Conservation (phyloP, 331 rosid species). For the Saraca asoca region DNA sequence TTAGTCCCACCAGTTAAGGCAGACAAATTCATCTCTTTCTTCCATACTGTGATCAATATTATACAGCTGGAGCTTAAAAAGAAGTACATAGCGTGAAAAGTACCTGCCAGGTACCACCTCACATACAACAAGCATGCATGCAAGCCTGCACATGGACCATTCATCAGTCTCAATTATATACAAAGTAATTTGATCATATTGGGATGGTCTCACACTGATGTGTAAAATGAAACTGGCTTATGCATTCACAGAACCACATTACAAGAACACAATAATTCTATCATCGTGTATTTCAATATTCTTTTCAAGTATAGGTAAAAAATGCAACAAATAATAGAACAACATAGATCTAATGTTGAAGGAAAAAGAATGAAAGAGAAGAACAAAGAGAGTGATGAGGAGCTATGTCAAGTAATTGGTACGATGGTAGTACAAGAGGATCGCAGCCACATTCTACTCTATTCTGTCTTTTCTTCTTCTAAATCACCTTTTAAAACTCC, state of each 20-base stretch:
- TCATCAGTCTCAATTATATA: neutral
- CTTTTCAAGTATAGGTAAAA: conserved; percentile 10
- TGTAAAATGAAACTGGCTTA: conserved; percentile 13
- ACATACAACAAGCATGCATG: neutral
- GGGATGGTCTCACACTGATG: conserved; percentile 8
- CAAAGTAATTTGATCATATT: conserved; percentile 16
- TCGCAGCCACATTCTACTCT: conserved; percentile 32
- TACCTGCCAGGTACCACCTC: too few species aligned
- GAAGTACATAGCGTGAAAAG: too few species aligned
- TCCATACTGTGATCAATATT: too few species aligned
- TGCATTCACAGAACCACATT: neutral
- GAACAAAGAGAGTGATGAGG: neutral
- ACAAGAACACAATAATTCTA: conserved; percentile 20
- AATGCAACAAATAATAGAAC: conserved; percentile 27
- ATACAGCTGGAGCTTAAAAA: too few species aligned
- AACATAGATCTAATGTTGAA: conserved; percentile 19
- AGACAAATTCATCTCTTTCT: too few species aligned
- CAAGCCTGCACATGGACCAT: neutral
- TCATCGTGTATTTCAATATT: conserved; percentile 21
- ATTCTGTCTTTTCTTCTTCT: conserved; percentile 90
- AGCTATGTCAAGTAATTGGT: conserved; percentile 31
- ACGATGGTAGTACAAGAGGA: conserved; percentile 35
- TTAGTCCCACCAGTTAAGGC: too few species aligned
- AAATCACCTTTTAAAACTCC: conserved; percentile 56
- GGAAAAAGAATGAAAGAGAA: conserved; percentile 28